phyloP scores from a whole-genome alignment of 306 rosid species.

The Oxytropis ochrocephala region DNA sequence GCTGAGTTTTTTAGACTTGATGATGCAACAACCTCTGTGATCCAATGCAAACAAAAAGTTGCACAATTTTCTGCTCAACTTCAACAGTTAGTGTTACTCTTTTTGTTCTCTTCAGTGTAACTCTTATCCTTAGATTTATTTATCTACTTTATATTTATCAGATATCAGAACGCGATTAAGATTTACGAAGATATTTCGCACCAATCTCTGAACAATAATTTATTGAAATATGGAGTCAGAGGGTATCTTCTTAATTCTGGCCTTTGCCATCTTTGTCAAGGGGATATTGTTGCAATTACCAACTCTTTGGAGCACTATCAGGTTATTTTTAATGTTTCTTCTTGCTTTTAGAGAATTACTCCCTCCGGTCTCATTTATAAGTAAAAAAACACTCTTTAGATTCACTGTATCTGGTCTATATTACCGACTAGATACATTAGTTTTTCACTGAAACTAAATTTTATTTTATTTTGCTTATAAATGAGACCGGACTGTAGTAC shows the following conservation, averaged over 20 bases:
- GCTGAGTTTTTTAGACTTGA: constrained; percentile 34
- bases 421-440: too few species aligned
- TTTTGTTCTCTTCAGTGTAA: neutral
- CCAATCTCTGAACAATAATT: constrained; percentile 65
- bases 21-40: constrained; percentile 36
- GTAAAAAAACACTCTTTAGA: too few species aligned
- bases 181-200: constrained; percentile 80
- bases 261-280: constrained; percentile 73
- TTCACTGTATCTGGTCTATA: too few species aligned
- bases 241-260: constrained; percentile 97
- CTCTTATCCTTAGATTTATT: neutral
- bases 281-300: constrained; percentile 68
- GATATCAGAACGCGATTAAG: constrained; percentile 73
- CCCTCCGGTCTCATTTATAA: too few species aligned
- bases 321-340: constrained; percentile 32
- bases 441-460: too few species aligned
- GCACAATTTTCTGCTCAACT: constrained; percentile 51
- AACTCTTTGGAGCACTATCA: constrained; percentile 82
- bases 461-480: too few species aligned
- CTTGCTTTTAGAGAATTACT: neutral
- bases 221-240: constrained; percentile 91
- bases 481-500: too few species aligned
- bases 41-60: constrained; percentile 49
- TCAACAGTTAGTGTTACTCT: constrained; percentile 36
- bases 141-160: constrained; percentile 28